Evolutionary conservation across 345 rosid species (phyloP).

Genomic region (Eucalyptus cloeziana): DNA sequence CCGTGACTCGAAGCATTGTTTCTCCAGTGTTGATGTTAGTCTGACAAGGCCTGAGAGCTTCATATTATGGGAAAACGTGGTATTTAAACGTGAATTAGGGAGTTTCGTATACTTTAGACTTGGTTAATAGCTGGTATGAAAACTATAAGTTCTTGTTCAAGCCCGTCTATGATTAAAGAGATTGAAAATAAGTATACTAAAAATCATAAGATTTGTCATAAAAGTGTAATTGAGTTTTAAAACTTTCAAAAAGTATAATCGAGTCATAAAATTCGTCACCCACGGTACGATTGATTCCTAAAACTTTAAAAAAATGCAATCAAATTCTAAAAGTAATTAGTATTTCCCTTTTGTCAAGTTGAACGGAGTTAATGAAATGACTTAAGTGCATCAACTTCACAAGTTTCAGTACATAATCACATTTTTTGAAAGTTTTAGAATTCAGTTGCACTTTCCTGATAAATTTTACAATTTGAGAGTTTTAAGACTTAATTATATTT

Average conservation of each 20-base stretch:
- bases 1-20: not conserved
- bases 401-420: not conserved
- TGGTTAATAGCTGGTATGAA: not conserved
- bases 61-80: not conserved
- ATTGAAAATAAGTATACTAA: not conserved
- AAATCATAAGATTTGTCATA: too few species aligned
- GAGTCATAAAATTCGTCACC: fast-evolving
- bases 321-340: too few species aligned
- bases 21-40: not conserved
- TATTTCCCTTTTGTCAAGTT: fast-evolving
- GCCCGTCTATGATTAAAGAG: not conserved
- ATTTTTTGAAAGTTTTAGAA: fast-evolving
- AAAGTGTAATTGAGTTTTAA: fast-evolving
- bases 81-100: not conserved
- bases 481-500: fast-evolving
- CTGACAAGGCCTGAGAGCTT: not conserved
- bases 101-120: not conserved
- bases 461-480: not conserved
- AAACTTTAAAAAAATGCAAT: fast-evolving
- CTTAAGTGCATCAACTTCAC: too few species aligned
- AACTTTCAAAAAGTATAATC: too few species aligned
- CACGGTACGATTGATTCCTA: fast-evolving
- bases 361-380: fast-evolving
- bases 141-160: not conserved
- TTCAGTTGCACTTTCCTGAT: fast-evolving